Percentiles rank a stretch among this genome's conserved stretches.
phyloP scores from a whole-genome alignment of 805 yeast species.

The Zygotorulaspora sp. region DNA sequence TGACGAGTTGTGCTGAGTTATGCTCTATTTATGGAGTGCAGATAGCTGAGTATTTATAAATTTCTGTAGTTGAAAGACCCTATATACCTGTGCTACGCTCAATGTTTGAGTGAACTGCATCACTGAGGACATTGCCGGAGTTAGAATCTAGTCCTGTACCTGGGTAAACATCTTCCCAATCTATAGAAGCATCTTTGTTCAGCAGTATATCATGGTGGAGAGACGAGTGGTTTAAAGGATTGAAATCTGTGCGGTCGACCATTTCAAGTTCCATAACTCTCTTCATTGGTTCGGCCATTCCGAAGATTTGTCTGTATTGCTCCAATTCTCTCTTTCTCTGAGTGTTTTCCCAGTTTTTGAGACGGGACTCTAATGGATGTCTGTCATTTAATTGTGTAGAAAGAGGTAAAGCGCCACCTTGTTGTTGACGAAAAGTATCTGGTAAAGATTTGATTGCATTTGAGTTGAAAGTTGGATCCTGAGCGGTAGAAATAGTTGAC shows the following conservation, averaged over 20 bases:
- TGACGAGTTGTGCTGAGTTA: too few species aligned
- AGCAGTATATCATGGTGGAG: slow-evolving; percentile 73
- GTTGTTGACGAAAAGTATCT: slow-evolving; percentile 60
- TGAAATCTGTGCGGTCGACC: slow-evolving; percentile 63
- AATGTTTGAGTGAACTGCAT: slow-evolving; percentile 69
- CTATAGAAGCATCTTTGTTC: slow-evolving; percentile 71
- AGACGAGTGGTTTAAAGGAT: slow-evolving; percentile 48
- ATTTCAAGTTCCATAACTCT: slow-evolving; percentile 84
- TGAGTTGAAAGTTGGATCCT: slow-evolving; percentile 50
- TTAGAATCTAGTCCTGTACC: slow-evolving; percentile 31
- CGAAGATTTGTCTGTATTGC: slow-evolving; percentile 75
- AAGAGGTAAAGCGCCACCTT: slow-evolving; percentile 53
- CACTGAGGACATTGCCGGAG: slow-evolving; percentile 39
- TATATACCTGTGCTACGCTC: slow-evolving; percentile 58
- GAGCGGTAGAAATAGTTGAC: slow-evolving; percentile 49
- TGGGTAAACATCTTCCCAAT: slow-evolving; percentile 90
- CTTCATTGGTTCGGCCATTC: slow-evolving; percentile 90
- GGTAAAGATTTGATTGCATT: slow-evolving; percentile 58
- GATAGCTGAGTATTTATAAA: too few species aligned
- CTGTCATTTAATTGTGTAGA: slow-evolving; percentile 62
- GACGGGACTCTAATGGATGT: slow-evolving; percentile 81
- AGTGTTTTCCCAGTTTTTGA: slow-evolving; percentile 74
- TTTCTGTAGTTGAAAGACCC: too few species aligned
- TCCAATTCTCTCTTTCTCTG: slow-evolving; percentile 69
- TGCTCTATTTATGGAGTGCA: too few species aligned